Evolutionary conservation across 2,329 filamentous ascomycete genomes (phyloP), one percentile per base, ranked within the genome.

Genomic region (Orbilia blumenaviensis): DNA sequence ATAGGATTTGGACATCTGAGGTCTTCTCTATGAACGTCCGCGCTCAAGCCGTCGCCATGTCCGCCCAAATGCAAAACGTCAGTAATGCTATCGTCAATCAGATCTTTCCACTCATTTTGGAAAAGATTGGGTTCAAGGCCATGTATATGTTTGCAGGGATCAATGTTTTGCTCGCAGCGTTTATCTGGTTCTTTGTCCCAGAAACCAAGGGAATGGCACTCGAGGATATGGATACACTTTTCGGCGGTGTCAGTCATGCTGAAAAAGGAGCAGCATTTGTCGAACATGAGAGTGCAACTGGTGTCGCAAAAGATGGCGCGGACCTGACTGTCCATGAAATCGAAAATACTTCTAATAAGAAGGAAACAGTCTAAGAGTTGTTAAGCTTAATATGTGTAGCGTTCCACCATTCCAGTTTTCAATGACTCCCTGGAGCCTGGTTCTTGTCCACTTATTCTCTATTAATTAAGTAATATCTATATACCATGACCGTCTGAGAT

Each of bases 11-110:
- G 87, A 91, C 89, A 0, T 86, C 88, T 1, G 89, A 91, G 79
- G 84, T 91, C 73, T 91, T 91, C 84, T 88, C 86, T 64, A 89
- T 90, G 87, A 91, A 91, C 81, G 87, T 91, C n/a, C 88, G 89
- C 71, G 88, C 89, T 3, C 89, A 91, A 81, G 89, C 89, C 36
- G 88, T 91, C 12, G 89, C 89, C 66, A 91, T 91, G 89, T 88
- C 86, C 42, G 84, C 84, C 42, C 85, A 77, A 71, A 85, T 72
- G 67, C 67, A 72, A 27, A 62, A 62, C 12, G 60, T 72, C n/a
- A 52, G 67, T 27, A 72, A 72, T 42, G 67, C 67, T n/a, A 72
- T 72, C 18, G 46, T 72, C 25, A 66, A 66, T 16, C 66, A 71
- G 12, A 63, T 71, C 18, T 71, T 71, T 36, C 66, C 66, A 29